A percentile compares a stretch with the other conserved stretches of the same genome.
Evolutionary conservation across 2,329 filamentous ascomycete species (phyloP).

Genomic region (Pseudogymnoascus sp.): DNA sequence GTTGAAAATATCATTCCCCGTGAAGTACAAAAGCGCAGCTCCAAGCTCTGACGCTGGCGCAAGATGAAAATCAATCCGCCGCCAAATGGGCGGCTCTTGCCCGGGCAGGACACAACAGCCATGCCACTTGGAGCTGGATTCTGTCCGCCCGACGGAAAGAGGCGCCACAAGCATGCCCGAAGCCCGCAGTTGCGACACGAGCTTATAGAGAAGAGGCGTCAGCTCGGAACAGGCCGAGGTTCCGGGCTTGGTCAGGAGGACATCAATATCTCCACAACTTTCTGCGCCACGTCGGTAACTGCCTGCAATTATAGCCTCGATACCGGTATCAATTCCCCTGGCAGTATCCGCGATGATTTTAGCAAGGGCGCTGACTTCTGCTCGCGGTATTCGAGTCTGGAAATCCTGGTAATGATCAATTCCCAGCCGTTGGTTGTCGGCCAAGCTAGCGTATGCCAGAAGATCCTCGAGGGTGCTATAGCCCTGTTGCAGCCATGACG

Average conservation of each 20-base stretch:
- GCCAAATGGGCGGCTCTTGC: constrained; percentile 49
- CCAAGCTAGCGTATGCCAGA: constrained; percentile 50
- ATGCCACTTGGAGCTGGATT: constrained; percentile 72
- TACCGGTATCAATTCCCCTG: constrained; percentile 47
- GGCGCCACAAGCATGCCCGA: constrained; percentile 59
- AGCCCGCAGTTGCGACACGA: constrained; percentile 54
- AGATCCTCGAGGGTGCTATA: constrained; percentile 68
- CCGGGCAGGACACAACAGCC: constrained; percentile 67
- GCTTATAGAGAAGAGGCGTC: constrained; percentile 48
- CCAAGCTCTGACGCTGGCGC: constrained; percentile 74
- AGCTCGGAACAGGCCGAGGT: constrained; percentile 48
- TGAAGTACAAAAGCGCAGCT: constrained; percentile 88
- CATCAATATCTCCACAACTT: constrained; percentile 73
- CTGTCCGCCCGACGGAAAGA: constrained; percentile 47
- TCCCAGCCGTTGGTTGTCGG: constrained; percentile 62
- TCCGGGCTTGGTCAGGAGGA: constrained; percentile 64
- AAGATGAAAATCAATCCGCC: constrained; percentile 74
- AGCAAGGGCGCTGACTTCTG: constrained; percentile 64
- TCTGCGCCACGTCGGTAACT: constrained; percentile 74
- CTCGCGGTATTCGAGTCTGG: constrained; percentile 64
- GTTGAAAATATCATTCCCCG: constrained; percentile 92
- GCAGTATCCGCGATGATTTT: constrained; percentile 53
- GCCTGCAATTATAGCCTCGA: constrained; percentile 68
- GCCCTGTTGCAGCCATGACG: constrained; percentile 68
- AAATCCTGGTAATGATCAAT: constrained; percentile 76